Evolutionary conservation across 139 green algal genomes (phyloP), one percentile per base, ranked within the genome.

Genomic region (Tetratostichococcus sp.): DNA sequence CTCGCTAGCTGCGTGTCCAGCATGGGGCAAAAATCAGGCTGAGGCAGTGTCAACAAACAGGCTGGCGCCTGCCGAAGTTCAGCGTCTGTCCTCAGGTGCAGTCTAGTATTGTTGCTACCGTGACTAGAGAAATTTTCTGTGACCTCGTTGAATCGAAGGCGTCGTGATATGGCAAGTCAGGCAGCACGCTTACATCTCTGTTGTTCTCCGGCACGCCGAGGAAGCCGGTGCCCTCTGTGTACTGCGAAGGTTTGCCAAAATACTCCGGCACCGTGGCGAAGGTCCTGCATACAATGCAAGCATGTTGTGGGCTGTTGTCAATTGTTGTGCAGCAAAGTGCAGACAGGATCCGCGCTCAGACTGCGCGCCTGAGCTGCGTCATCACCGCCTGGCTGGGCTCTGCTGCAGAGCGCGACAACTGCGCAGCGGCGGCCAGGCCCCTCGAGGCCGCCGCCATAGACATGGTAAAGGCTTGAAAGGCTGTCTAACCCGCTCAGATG

Each of bases 141-240:
- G 0, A 33, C 35, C 1, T n/a, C 11, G 35, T 5, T 23, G 65
- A 22, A 31, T 25, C 25, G 2, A 3, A 66, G 70, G 32, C 11
- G n/a, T 39, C 6, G 26, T 39, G 4, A 42, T 74, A 26, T 26
- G 8, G 62, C 35, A 35, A 14, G n/a, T n/a, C n/a, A n/a, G n/a
- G n/a, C n/a, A 22, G 28, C 16, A 4, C 6, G n/a, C 35, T 39
- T 21, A 33, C 26, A 34, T 39, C 26, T 35, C 39, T 23, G 2
- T 57, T n/a, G n/a, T 34, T 73, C 3, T 30, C 50, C 21, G 94
- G 94, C 1, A 94, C 97, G 26, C 94, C 94, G 43, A 98, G 78
- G 72, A 98, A 98, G 17, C 80, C 84, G 14, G 94, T 97, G 67
- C 94, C 94, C 31, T 88, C 84, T 4, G 91, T 94, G 82, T 98